Conservation (phyloP, 495 filamentous ascomycete genomes). For the Penicillium waksmanii region DNA sequence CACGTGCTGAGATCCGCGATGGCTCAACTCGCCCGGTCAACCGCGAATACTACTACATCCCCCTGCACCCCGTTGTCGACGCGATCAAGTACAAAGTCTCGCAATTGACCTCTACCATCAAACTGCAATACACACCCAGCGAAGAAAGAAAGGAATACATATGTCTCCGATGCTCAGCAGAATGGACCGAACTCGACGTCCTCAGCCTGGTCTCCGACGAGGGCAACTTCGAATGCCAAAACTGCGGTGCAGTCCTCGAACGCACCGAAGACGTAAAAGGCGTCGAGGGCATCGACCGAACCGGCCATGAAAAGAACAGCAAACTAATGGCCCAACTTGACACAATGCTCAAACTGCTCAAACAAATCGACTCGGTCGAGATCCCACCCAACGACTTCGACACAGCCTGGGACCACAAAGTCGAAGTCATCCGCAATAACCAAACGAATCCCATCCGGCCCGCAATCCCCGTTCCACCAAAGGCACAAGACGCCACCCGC, state of each 20-base stretch:
- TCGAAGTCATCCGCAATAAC: slow-evolving; percentile 53
- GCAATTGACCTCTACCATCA: slow-evolving; percentile 79
- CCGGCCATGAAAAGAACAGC: slow-evolving; percentile 86
- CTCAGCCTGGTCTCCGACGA: slow-evolving; percentile 64
- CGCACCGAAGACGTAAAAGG: slow-evolving; percentile 66
- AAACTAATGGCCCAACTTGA: slow-evolving; percentile 86
- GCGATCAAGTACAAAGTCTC: slow-evolving; percentile 95
- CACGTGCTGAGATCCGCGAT: slow-evolving; percentile 76
- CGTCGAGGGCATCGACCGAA: slow-evolving; percentile 53
- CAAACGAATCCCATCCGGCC: slow-evolving; percentile 59
- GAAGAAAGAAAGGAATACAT: slow-evolving; percentile 89
- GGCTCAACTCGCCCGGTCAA: slow-evolving; percentile 80
- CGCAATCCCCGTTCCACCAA: slow-evolving; percentile 44
- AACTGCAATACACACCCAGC: slow-evolving; percentile 74
- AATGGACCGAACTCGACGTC: slow-evolving; percentile 87
- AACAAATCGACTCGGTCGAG: slow-evolving; percentile 78
- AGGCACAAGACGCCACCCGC: slow-evolving; percentile 68
- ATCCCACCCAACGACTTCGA: slow-evolving; percentile 91
- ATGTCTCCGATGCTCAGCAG: slow-evolving; percentile 75
- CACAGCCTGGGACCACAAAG: slow-evolving; percentile 62
- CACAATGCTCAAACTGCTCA: slow-evolving; percentile 80
- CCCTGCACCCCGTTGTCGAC: slow-evolving; percentile 91
- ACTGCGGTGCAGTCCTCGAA: slow-evolving; percentile 72
- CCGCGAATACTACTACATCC: slow-evolving; percentile 95
- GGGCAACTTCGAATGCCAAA: slow-evolving; percentile 78